Evolutionary conservation across 2,329 filamentous ascomycete species (phyloP).

Genomic region (Talaromyces rugulosus): DNA sequence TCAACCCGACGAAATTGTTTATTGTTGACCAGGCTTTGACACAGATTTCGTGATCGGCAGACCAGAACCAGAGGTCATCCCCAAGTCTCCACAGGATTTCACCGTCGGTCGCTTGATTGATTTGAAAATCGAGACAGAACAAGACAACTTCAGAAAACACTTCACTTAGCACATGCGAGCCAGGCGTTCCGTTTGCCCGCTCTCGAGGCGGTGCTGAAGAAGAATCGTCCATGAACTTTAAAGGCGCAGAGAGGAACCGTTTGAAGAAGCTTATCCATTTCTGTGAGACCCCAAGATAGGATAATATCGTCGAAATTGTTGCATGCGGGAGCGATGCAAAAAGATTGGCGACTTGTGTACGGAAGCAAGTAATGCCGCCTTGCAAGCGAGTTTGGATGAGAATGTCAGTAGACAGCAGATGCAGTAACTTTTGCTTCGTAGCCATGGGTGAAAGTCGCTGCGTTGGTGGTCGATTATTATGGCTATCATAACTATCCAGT

Average conservation of each 20-base stretch:
- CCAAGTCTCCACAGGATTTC: conserved; percentile 44
- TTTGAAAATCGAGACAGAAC: neutral
- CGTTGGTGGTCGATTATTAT: neutral
- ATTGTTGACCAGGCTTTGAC: conserved; percentile 55
- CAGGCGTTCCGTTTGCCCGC: neutral
- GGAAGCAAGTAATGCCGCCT: neutral
- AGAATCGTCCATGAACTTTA: neutral
- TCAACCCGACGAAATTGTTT: neutral
- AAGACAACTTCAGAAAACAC: neutral
- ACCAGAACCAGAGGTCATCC: conserved; percentile 66
- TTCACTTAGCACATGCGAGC: neutral
- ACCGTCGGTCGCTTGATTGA: neutral
- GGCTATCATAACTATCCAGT: neutral
- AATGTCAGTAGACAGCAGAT: neutral
- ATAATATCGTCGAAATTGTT: neutral
- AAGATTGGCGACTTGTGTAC: neutral
- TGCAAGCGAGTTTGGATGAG: neutral
- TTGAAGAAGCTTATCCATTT: neutral
- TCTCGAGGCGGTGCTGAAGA: neutral
- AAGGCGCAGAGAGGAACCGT: neutral
- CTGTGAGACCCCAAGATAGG: neutral
- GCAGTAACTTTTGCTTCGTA: neutral
- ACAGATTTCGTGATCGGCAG: conserved; percentile 45
- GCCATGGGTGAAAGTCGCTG: neutral
- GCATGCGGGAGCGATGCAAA: neutral